Percentiles rank a stretch among this genome's conserved stretches.
Conservation (phyloP, 2,329 filamentous ascomycete species). For the Cordyceps tenuipes region DNA sequence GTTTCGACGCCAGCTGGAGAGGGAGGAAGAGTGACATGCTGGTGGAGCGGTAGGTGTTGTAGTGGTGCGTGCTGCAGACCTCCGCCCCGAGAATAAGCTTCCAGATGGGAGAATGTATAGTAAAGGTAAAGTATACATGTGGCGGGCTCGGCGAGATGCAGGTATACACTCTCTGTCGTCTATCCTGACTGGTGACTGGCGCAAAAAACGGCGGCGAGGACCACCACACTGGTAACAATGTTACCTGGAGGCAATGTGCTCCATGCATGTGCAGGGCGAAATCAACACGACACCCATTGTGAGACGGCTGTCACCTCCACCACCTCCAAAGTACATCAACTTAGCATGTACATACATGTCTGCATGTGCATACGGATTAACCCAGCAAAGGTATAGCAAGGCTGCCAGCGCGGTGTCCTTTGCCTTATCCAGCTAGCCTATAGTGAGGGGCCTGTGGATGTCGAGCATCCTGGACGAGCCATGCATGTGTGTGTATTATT, state of each 20-base stretch:
- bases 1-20: constrained; percentile 1
- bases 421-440: background rate
- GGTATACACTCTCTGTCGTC: background rate
- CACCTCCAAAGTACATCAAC: too few species aligned
- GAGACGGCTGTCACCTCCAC: background rate
- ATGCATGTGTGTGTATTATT: constrained; percentile 11
- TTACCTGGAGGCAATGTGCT: background rate
- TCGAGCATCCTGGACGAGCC: background rate
- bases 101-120: background rate
- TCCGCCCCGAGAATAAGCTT: constrained; percentile 1
- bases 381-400: background rate
- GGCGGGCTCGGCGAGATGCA: background rate
- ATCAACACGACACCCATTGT: background rate
- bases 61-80: too few species aligned
- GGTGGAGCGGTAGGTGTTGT: too few species aligned
- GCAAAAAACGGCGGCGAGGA: too few species aligned
- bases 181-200: constrained; percentile 4
- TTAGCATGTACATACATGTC: background rate
- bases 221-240: background rate
- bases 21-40: background rate
- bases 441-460: background rate
- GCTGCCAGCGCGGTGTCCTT: constrained; percentile 11
- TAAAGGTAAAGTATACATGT: background rate
- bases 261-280: background rate
- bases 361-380: background rate